Evolutionary conservation across 202 grass and related monocot species (phyloP).

Genomic region (Musa balbisiana): DNA sequence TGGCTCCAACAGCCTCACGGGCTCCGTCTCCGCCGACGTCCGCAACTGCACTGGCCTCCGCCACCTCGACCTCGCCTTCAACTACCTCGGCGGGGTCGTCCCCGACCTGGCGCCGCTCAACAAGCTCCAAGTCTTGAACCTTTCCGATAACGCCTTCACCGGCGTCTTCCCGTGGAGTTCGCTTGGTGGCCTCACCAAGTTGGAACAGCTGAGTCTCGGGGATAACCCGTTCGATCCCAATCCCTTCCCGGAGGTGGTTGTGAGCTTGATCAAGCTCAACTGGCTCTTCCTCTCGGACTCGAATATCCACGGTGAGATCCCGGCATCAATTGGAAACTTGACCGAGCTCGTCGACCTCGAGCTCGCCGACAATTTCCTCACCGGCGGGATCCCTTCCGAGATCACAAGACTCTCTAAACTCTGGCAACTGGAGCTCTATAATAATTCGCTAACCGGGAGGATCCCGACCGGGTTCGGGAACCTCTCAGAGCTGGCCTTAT

Average conservation of each 20-base stretch:
- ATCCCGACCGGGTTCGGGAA: slow-evolving; percentile 4
- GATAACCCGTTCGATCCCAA: slow-evolving; percentile 6
- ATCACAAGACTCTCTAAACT: slow-evolving; percentile 3
- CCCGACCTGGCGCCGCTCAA: background rate
- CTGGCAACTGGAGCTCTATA: slow-evolving; percentile 2
- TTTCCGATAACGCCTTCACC: background rate
- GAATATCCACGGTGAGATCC: slow-evolving; percentile 7
- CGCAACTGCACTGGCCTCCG: background rate
- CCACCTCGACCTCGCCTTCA: slow-evolving; percentile 1
- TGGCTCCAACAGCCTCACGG: background rate
- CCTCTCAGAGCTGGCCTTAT: background rate
- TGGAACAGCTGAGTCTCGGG: slow-evolving; percentile 7
- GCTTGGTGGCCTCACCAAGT: background rate
- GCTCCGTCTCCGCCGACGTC: background rate
- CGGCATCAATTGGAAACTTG: slow-evolving; percentile 3
- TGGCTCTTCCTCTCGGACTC: slow-evolving; percentile 4
- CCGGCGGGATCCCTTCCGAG: slow-evolving; percentile 14
- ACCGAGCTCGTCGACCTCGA: background rate
- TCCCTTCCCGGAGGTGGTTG: background rate
- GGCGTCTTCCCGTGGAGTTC: slow-evolving; percentile 13
- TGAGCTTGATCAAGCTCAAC: slow-evolving; percentile 2
- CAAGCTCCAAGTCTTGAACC: slow-evolving; percentile 4
- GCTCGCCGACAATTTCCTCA: slow-evolving; percentile 15
- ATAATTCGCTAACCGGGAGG: slow-evolving; percentile 9
- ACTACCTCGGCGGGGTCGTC: background rate